Base-by-base conservation (phyloP, 2,329 filamentous ascomycete genomes). In the Ophiosphaerella herpotricha region DNA sequence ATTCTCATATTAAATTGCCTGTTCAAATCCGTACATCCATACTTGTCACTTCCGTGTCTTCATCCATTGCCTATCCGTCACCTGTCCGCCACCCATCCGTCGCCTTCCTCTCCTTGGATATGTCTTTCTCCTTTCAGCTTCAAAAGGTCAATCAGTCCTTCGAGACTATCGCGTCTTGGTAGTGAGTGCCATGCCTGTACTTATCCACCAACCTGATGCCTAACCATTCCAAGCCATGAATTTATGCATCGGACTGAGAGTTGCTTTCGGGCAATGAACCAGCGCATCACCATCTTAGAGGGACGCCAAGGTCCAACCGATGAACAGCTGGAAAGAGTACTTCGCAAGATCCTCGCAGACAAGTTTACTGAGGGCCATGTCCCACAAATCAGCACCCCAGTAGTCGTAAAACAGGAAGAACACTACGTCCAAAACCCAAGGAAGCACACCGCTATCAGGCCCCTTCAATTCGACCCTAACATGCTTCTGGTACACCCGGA, bases 341-440 rank as follows among this genome's bases (percentile, higher is more conserved):
- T 71, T n/a, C 65, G 68, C 32, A 72, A 69, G 52, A 71, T 72
- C 31, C 50, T 72, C 14, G 64, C 67, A 14, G 68, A 72, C 41
- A 59, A 54, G 7, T 71, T 71, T 36, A 54, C 57, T 14, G 48
- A 65, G 23, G 43, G 50, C 2, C 50, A 35, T 2, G 34, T 48
- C 7, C 56, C 54, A 16, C 60, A 31, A 31, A 31, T 39, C 5
- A 50, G 48, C 32, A 50, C 48, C 43, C 36, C 49, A 13, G 39
- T 47, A 33, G 41, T 39, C 16, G 46, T 45, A 33, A 63, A 60
- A 40, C 49, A 63, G 31, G 50, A 39, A 13, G 40, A 57, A 11
- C 56, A 49, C 50, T 64, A 64, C 39, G 55, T 68, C 4, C 51
- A 63, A 40, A 55, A 59, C 7, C 48, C 37, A 21, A 46, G 53